Evolutionary conservation across 2,329 filamentous ascomycete genomes (phyloP).

Genomic region (Botrytis byssoidea): DNA sequence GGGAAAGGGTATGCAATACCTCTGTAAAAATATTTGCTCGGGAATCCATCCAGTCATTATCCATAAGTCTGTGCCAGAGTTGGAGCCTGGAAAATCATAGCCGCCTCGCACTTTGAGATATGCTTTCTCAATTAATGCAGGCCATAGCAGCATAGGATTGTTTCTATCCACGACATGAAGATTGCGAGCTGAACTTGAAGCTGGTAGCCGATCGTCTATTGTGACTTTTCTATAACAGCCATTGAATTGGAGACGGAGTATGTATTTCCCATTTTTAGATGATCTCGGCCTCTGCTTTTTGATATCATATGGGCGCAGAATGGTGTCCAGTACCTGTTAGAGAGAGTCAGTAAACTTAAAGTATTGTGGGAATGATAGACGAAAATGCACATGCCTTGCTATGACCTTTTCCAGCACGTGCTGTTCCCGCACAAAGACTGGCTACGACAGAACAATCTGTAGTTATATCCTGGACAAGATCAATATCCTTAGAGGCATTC

Average conservation of each 20-base stretch:
- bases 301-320: constrained; percentile 74
- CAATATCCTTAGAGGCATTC: constrained; percentile 58
- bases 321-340: constrained; percentile 63
- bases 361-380: background rate
- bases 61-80: constrained; percentile 93
- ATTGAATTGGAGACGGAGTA: constrained; percentile 93
- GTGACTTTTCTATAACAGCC: constrained; percentile 84
- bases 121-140: constrained; percentile 89
- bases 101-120: constrained; percentile 94
- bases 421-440: constrained; percentile 80
- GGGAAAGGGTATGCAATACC: constrained; percentile 42
- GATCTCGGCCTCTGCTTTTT: constrained; percentile 55
- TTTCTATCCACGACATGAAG: constrained; percentile 86
- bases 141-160: constrained; percentile 82
- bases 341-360: constrained; percentile 17
- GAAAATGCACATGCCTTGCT: constrained; percentile 59
- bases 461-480: constrained; percentile 92
- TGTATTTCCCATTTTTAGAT: constrained; percentile 82
- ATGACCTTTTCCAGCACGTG: constrained; percentile 66
- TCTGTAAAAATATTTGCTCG: constrained; percentile 88
- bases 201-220: constrained; percentile 84
- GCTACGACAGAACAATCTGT: constrained; percentile 97
- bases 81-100: constrained; percentile 97
- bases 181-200: constrained; percentile 69
- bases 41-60: constrained; percentile 95